These are phyloP conservation scores for Cymbopogon citratus DNA, from an alignment of 176 grass and related monocot species.

Conservation along the genomic window DNA sequence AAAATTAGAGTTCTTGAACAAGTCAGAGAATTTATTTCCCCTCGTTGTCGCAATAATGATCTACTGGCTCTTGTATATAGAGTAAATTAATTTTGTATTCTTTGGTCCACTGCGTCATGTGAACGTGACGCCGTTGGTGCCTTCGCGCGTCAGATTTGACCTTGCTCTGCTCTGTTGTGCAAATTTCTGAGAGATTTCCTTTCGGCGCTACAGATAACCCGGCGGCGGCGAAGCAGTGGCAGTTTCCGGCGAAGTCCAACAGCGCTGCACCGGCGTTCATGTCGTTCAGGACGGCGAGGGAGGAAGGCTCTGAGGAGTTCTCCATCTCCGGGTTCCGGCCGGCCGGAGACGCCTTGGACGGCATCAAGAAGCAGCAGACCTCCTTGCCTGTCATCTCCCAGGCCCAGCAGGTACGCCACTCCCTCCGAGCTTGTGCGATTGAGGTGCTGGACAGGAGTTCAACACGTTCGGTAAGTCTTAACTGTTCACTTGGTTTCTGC, in stretches of 20 bases:
- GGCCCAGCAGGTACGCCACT: neutral
- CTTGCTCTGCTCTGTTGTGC: neutral
- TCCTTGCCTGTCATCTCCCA: conserved; percentile 9
- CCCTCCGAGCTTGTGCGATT: no score
- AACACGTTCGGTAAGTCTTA: neutral
- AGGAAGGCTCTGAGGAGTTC: conserved; percentile 39
- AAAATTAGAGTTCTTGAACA: no score
- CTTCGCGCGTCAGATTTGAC: neutral
- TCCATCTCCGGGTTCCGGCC: conserved; percentile 53
- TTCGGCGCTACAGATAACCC: conserved; percentile 27
- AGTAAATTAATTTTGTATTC: neutral
- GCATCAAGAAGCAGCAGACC: conserved; percentile 7
- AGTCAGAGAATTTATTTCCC: no score
- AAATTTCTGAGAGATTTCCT: neutral
- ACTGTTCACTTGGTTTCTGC: neutral
- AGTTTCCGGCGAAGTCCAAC: conserved; percentile 35
- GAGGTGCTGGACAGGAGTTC: neutral
- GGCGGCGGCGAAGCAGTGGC: conserved; percentile 44
- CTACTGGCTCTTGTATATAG: neutral
- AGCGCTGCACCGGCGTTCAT: conserved; percentile 35
- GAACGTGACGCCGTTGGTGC: neutral
- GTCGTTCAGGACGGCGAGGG: conserved; percentile 42
- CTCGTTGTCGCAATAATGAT: neutral
- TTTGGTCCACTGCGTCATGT: neutral
- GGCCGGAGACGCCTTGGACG: conserved; percentile 28